Evolutionary conservation across 345 rosid genomes (phyloP).

Genomic region (Populus tremula): DNA sequence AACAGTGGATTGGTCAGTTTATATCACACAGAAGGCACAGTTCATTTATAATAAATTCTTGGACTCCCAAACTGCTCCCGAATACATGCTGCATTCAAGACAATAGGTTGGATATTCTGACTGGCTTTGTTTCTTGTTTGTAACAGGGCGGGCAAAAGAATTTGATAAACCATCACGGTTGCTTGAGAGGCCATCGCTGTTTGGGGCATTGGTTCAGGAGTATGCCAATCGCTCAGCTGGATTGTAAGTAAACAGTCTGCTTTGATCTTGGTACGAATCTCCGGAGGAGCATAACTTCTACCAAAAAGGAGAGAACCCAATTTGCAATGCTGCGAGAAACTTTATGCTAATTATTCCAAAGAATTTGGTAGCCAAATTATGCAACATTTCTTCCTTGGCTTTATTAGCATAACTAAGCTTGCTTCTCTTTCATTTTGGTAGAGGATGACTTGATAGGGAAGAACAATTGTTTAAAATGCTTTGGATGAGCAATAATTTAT

Average conservation of each 20-base stretch:
- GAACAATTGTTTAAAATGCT: neutral
- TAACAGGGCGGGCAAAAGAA: slow-evolving; percentile 71
- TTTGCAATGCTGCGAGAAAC: neutral
- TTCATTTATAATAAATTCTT: neutral
- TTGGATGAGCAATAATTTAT: neutral
- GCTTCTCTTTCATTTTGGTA: neutral
- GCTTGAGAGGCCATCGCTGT: slow-evolving; percentile 66
- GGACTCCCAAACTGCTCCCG: neutral
- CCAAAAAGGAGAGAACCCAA: neutral
- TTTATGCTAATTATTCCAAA: neutral
- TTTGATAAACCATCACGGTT: slow-evolving; percentile 68
- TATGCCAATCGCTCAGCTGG: slow-evolving; percentile 82
- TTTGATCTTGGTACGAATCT: neutral
- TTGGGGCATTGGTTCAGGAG: slow-evolving; percentile 85
- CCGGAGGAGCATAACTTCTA: neutral
- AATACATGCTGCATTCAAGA: neutral
- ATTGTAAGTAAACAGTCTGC: slow-evolving; percentile 22
- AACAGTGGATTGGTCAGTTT: neutral
- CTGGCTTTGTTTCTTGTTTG: neutral
- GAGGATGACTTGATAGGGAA: neutral
- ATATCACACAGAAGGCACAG: neutral
- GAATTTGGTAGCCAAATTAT: neutral
- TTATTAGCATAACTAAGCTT: neutral
- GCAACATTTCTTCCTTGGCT: neutral
- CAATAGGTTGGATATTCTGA: neutral